phyloP scores from a whole-genome alignment of 2,329 filamentous ascomycete genomes.

The Sordariomycetes sp. region DNA sequence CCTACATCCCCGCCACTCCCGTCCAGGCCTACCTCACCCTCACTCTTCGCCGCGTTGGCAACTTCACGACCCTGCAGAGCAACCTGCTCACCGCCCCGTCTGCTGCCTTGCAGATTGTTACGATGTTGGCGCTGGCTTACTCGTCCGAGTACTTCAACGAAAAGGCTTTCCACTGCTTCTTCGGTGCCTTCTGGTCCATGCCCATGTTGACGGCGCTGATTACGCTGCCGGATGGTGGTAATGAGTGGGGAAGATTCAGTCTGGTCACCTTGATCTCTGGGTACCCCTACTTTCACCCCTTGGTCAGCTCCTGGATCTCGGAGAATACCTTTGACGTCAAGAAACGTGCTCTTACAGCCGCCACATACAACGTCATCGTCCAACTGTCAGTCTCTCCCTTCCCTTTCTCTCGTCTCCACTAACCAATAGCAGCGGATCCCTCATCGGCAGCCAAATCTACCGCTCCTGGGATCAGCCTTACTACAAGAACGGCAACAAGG shows the following conservation, averaged over 20 bases:
- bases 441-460: slow-evolving; percentile 38
- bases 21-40: slow-evolving; percentile 43
- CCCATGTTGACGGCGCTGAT: slow-evolving; percentile 41
- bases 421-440: slow-evolving; percentile 19
- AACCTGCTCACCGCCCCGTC: slow-evolving; percentile 56
- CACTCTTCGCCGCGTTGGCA: slow-evolving; percentile 43
- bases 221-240: slow-evolving; percentile 34
- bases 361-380: slow-evolving; percentile 37
- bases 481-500: slow-evolving; percentile 48
- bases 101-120: slow-evolving; percentile 45
- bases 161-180: slow-evolving; percentile 40
- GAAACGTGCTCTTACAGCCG: slow-evolving; percentile 36
- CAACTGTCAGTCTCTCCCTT: slow-evolving; percentile 21
- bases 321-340: slow-evolving; percentile 40
- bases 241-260: slow-evolving; percentile 41
- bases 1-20: slow-evolving; percentile 38
- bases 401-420: neutral
- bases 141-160: slow-evolving; percentile 46
- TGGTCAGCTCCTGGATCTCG: slow-evolving; percentile 39
- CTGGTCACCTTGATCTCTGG: slow-evolving; percentile 43
- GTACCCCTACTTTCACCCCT: slow-evolving; percentile 49
- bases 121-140: slow-evolving; percentile 43
- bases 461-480: slow-evolving; percentile 41
- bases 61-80: slow-evolving; percentile 46
- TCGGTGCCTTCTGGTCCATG: slow-evolving; percentile 43